phyloP scores from a whole-genome alignment of 2,329 filamentous ascomycete genomes.

The Phialocephala sp. region DNA sequence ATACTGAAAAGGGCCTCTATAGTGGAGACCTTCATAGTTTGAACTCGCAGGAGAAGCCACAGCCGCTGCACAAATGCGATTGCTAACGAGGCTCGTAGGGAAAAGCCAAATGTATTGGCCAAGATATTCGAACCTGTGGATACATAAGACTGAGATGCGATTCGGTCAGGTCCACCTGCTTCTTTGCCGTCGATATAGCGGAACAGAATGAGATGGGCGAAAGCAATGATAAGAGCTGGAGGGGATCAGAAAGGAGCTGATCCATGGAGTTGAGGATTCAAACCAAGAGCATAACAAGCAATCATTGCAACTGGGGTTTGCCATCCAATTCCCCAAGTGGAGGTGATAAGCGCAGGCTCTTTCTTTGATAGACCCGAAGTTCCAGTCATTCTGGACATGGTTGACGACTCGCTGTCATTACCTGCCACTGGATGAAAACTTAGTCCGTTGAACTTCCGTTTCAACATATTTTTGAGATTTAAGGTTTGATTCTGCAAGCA shows the following conservation, averaged over 20 bases:
- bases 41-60: slow-evolving; percentile 32
- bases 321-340: slow-evolving; percentile 36
- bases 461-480: background rate
- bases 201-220: slow-evolving; percentile 33
- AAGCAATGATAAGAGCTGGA: slow-evolving; percentile 28
- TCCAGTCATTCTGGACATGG: background rate
- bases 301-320: slow-evolving; percentile 33
- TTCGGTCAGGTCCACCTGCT: slow-evolving; percentile 30
- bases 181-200: slow-evolving; percentile 30
- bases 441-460: background rate
- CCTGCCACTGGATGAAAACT: background rate
- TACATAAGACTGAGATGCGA: slow-evolving; percentile 33
- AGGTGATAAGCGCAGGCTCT: slow-evolving; percentile 28
- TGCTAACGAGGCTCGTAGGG: slow-evolving; percentile 22
- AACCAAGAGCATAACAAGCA: slow-evolving; percentile 30
- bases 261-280: background rate
- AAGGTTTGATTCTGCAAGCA: background rate
- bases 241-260: background rate
- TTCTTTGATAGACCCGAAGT: slow-evolving; percentile 17
- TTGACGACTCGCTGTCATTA: background rate
- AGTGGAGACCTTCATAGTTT: slow-evolving; percentile 36
- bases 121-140: slow-evolving; percentile 36
- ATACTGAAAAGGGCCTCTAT: slow-evolving; percentile 34
- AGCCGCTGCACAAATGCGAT: slow-evolving; percentile 34
- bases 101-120: slow-evolving; percentile 34